phyloP scores from a whole-genome alignment of 2,329 filamentous ascomycete genomes.

The Verticillium nonalfalfae region DNA sequence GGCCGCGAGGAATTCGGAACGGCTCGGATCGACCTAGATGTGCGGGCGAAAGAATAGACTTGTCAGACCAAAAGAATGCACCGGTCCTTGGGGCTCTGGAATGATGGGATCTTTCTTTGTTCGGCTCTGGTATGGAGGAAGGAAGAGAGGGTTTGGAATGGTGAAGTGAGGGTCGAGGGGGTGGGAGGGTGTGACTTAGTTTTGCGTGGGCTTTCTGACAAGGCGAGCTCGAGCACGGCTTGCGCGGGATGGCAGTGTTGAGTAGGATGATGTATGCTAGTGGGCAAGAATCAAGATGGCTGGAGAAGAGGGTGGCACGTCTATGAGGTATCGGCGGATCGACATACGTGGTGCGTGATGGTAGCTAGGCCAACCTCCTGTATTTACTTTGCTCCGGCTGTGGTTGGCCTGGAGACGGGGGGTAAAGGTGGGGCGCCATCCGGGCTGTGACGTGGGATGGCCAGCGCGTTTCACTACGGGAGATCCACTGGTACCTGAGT shows the following conservation, averaged over 20 bases:
- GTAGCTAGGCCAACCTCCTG: slow-evolving; percentile 3
- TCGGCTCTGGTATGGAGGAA: slow-evolving; percentile 2
- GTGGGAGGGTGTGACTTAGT: slow-evolving; percentile 8
- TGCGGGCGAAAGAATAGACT: not conserved
- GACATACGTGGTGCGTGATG: not conserved
- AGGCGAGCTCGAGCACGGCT: not conserved
- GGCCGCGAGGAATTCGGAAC: slow-evolving; percentile 13
- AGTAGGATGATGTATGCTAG: not conserved
- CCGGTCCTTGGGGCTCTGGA: not conserved
- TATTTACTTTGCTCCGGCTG: slow-evolving; percentile 1
- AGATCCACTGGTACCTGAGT: not conserved
- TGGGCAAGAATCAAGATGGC: not conserved
- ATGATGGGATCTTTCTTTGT: slow-evolving; percentile 3
- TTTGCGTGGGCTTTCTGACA: slow-evolving; percentile 1
- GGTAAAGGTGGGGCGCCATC: not conserved
- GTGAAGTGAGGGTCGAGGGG: slow-evolving; percentile 9
- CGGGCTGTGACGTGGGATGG: not conserved
- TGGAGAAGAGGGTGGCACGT: not conserved
- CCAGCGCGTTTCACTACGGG: not conserved
- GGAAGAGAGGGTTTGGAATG: slow-evolving; percentile 5
- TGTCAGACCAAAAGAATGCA: slow-evolving; percentile 8
- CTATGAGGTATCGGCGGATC: slow-evolving; percentile 1
- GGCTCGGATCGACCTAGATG: slow-evolving; percentile 4
- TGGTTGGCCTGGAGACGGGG: slow-evolving; percentile 1
- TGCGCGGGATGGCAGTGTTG: not conserved